Base-by-base conservation (phyloP, 2,329 filamentous ascomycete species). In the Aspergillus sp. region DNA sequence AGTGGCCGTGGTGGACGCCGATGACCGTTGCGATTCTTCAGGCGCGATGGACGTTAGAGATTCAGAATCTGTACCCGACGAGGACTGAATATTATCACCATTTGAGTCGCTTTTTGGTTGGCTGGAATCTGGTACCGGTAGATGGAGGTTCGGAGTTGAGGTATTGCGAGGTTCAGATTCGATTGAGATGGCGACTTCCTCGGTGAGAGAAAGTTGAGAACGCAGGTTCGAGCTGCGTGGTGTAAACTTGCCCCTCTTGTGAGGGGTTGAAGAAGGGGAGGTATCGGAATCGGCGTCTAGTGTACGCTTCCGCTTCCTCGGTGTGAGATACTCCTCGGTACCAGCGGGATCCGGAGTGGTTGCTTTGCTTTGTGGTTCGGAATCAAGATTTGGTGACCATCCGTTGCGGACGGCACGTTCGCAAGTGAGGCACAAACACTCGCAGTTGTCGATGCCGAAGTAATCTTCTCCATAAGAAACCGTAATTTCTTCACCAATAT, bases 401-500 rank as follows among this genome's bases (percentile, higher is more conserved):
- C 95, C 95, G 71, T 97, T 98, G 53, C 83, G 82, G 57, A 85
- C 78, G 3, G 81, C 79, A 21, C 83, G 81, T 76, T 99, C 95
- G 73, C 95, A 99, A 0, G 90, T 95, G 65, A 84, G 83, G 73
- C 95, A 99, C 1, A 99, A 79, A 71, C 95, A 99, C 71, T 99
- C 95, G 73, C 92, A 93, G 66, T 99, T 99, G 71, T 93, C 87
- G 45, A 91, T 88, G 2, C 95, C 95, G 77, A 99, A 99, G 73
- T 99, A 99, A 70, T 91, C 92, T 17, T 96, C 92, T 23, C 93
- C 92, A 68, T 99, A 99, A 0, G 89, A 93, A 0, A 99, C 95
- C 0, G 95, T 99, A 59, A 99, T 96, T 73, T 99, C 95, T 60
- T 99, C 93, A 3, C 93, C 95, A 1, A 89, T 80, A 11, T 89